Evolutionary conservation across 805 yeast species (phyloP), one percentile per base, ranked within the genome.

Genomic region (Jamesozyma jinghongensis): DNA sequence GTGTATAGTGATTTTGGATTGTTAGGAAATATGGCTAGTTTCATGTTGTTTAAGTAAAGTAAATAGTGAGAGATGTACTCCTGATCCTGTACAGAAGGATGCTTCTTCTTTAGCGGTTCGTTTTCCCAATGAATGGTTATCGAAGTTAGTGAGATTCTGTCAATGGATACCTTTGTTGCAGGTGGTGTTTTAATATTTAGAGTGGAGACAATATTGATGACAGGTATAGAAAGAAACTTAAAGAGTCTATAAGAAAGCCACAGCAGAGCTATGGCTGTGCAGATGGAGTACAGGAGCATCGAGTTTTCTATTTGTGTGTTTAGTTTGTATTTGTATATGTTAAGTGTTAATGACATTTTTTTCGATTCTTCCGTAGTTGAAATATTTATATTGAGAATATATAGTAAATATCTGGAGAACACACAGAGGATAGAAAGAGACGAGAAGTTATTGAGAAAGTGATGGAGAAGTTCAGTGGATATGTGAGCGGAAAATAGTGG

Each of bases 101-200:
- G 18, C 32, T 31, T 30, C 11, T 14, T 33, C 8, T 41, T 39
- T 13, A 27, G 11, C 2, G 50, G 46, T 38, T 59, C 62, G 41
- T 61, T 61, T 41, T 61, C 65, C 65, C 65, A 61, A 46, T 59
- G 62, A 12, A 61, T 42, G 3, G 62, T 55, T 6, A 61, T 50
- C 1, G 61, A 49, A 30, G 49, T 47, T 14, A 41, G 43, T 4
- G 59, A 47, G n/a, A 61, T 53, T 32, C 48, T 54, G 42, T 61
- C 65, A 18, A 61, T 56, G 2, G 65, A 59, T 4, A 59, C 56
- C 39, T 59, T 59, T 4, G 58, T 52, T 3, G 62, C 55, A 14
- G 61, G 59, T 25, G 65, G 64, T 11, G 56, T 55, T 31, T 48
- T 49, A 17, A 61, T 50, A 34, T 55, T 52, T 33, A 58, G 37